Conservation (phyloP, 305 asterid genomes). For the Fraxinus sp. region DNA sequence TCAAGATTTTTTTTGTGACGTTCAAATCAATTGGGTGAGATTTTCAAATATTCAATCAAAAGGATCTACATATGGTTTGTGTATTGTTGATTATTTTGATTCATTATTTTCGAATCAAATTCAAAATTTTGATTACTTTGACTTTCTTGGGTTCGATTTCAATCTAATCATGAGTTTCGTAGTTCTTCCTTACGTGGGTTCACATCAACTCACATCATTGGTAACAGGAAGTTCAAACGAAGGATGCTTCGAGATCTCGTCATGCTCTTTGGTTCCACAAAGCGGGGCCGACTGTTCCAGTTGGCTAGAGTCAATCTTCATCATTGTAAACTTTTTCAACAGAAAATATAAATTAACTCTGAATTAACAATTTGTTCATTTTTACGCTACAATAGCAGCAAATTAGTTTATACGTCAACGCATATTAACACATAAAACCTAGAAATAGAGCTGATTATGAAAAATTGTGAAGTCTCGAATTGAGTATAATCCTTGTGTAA, state of each 20-base stretch:
- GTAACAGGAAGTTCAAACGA: conserved; percentile 66
- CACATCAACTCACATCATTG: conserved; percentile 47
- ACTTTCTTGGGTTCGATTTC: too few species aligned
- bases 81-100: too few species aligned
- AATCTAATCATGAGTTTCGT: too few species aligned
- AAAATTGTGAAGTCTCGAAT: neutral
- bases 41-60: too few species aligned
- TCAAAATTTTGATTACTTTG: too few species aligned
- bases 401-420: neutral
- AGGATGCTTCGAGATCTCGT: conserved; percentile 50
- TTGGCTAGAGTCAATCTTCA: conserved; percentile 62
- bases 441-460: neutral
- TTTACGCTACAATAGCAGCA: neutral
- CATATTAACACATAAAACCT: neutral
- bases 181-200: too few species aligned
- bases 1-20: too few species aligned
- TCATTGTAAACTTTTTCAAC: conserved; percentile 38
- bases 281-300: conserved; percentile 51
- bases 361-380: neutral
- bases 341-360: conserved; percentile 8
- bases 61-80: too few species aligned
- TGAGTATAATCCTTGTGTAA: neutral
- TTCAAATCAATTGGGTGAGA: too few species aligned
- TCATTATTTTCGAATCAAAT: too few species aligned
- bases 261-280: conserved; percentile 32